Evolutionary conservation across 345 rosid genomes (phyloP), one percentile per base, ranked within the genome.

Genomic region (Triadica sebifera): DNA sequence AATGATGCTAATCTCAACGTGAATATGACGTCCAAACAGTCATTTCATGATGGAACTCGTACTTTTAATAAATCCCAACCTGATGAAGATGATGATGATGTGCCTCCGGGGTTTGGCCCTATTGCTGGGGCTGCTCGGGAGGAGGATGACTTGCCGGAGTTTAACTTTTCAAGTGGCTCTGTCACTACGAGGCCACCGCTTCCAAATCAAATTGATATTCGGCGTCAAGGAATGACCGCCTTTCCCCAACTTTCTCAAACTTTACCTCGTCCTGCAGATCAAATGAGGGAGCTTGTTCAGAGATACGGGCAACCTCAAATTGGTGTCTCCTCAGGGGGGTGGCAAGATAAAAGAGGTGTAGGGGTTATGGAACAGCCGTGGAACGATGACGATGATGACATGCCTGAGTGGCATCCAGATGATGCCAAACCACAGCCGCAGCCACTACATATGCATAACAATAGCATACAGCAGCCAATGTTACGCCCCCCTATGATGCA

Each of bases 91-190:
- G 82, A 82, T 0, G 84, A 80, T 0, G 93, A 84, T 55, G 99
- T 91, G 38, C 99, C 98, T 24, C 99, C 98, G 1, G 99, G 99
- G 34, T 95, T 95, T 65, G 98, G 97, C 20, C 97, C 96, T 0
- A 78, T 71, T 0, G 37, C 15, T 58, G 62, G 62, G 62, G 83
- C 84, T 6, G 16, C 64, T 8, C 89, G 87, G 74, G 98, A 91
- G 11, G 98, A 90, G 13, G 99, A 96, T 79, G 97, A 94, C 82
- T 74, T 94, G 49, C 99, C 98, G 2, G 97, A 92, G 86, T 94
- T 90, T 72, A 92, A 88, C 29, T 94, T 87, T 77, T 82, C 90
- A 0, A 46, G 87, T 50, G 83, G 82, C 34, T 25, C 77, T 6
- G 38, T 34, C 0, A 22, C 38, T 34, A 10, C 45, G 0, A 53